phyloP scores from a whole-genome alignment of 2,329 filamentous ascomycete species.

The Arthrobotrys iridis region DNA sequence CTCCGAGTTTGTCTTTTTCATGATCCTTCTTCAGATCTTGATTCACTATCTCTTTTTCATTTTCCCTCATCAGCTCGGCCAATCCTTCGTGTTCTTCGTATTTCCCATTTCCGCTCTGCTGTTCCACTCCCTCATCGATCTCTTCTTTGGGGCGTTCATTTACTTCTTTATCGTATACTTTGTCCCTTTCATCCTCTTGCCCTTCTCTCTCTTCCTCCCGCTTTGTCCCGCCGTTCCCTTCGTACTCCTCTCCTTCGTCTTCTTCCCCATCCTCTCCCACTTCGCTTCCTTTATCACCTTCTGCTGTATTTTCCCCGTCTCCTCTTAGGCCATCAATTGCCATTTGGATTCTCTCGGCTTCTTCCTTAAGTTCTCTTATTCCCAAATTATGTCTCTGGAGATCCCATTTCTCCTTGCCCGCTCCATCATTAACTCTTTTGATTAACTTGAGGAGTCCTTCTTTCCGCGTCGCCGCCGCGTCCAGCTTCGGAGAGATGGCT shows the following conservation, averaged over 20 bases:
- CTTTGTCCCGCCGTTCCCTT: not conserved
- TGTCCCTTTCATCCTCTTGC: not conserved
- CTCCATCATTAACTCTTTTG: not conserved
- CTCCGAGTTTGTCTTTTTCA: not conserved
- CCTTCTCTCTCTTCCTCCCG: not conserved
- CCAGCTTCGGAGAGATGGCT: not conserved
- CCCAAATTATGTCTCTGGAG: not conserved
- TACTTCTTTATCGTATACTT: not conserved
- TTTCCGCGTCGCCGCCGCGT: not conserved
- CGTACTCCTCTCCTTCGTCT: not conserved
- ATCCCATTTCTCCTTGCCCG: not conserved
- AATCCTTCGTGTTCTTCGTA: not conserved
- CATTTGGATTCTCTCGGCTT: not conserved
- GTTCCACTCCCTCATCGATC: not conserved
- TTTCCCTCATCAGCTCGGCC: not conserved
- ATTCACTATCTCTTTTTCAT: not conserved
- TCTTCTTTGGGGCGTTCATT: not conserved
- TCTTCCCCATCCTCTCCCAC: not conserved
- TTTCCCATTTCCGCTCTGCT: not conserved
- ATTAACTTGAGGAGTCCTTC: not conserved
- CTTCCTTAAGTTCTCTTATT: not conserved
- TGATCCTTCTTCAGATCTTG: not conserved
- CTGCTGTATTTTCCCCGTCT: not conserved
- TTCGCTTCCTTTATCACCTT: not conserved
- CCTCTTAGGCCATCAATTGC: not conserved